Base-by-base conservation (phyloP, 73 alveolate species). In the Paramecium tetraurelia region DNA sequence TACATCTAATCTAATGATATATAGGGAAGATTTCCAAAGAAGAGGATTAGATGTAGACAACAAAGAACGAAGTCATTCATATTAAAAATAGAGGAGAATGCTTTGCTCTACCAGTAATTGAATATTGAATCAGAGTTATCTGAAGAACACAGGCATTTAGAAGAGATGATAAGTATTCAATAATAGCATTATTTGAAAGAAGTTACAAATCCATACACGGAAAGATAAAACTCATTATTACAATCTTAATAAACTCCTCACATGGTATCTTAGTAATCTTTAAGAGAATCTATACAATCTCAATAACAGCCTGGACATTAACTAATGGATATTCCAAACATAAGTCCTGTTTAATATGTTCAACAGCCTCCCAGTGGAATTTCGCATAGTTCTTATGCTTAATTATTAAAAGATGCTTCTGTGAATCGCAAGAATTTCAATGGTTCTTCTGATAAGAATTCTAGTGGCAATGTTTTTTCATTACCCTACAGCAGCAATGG, bases 291-390 rank as follows among this genome's bases (percentile, higher is more conserved):
- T 35, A 4, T n/a, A 4, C 68, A 16, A n/a, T 75, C 88, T 18
- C 20, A 31, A 75, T 36, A 27, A 10, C 63, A 75, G 48, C 48
- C 48, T 0, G 48, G 48, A 40, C 63, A 75, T 21, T 33, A 31
- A 68, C 7, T 36, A 22, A 68, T 68, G 35, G 88, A 75, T 31
- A 27, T 69, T 20, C 88, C 63, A 3, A 75, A 75, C 35, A 35
- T 75, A 31, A 75, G 88, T 75, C 88, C 88, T n/a, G 88, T 75
- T n/a, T 12, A 21, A 35, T 75, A 35, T 75, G 29, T 35, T 35
- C 0, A 75, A 18, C 8, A 75, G 12, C 88, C 88, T 35, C 63
- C 58, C 5, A 75, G 88, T 75, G 88, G 43, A 75, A 21, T 75
- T 7, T 75, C 88, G 7, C 88, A 75, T 75, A 31, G 68, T 18